These are phyloP conservation scores for Scheffersomyces illinoinensis DNA, from an alignment of 1,139 yeast genomes.

Conservation along the genomic window DNA sequence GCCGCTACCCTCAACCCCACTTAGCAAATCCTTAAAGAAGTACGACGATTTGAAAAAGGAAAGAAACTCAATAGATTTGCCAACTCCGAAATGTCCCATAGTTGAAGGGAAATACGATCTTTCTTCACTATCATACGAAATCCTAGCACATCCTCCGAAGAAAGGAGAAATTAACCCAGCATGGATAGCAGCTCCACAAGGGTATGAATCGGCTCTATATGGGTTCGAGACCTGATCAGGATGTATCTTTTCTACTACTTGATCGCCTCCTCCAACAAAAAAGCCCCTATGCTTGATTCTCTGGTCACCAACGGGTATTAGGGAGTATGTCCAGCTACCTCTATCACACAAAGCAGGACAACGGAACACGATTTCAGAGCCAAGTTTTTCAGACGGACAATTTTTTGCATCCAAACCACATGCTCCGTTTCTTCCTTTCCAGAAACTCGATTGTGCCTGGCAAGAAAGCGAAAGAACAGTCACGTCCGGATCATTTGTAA, in stretches of 20 bases:
- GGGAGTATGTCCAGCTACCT: conserved; percentile 74
- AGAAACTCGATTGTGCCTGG: conserved; percentile 34
- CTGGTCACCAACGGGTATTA: conserved; percentile 72
- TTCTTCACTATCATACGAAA: conserved; percentile 57
- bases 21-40: conserved; percentile 43
- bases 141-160: conserved; percentile 78
- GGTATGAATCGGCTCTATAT: conserved; percentile 84
- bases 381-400: conserved; percentile 50
- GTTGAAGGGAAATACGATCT: conserved; percentile 49
- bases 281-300: conserved; percentile 70
- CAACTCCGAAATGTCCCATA: conserved; percentile 49
- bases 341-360: conserved; percentile 90
- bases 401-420: conserved; percentile 73
- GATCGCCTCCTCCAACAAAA: conserved; percentile 72
- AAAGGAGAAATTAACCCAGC: conserved; percentile 74
- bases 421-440: conserved; percentile 73
- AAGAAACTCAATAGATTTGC: conserved; percentile 61
- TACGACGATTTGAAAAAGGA: conserved; percentile 78
- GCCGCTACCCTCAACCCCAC: conserved; percentile 17
- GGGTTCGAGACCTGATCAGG: conserved; percentile 45
- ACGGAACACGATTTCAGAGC: conserved; percentile 56
- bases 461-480: conserved; percentile 18
- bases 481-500: conserved; percentile 11
- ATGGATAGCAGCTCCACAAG: conserved; percentile 90
- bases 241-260: conserved; percentile 9